These are phyloP conservation scores for Meira miltonrushii DNA, from an alignment of 1,284 basidiomycete genomes.

Conservation along the genomic window DNA sequence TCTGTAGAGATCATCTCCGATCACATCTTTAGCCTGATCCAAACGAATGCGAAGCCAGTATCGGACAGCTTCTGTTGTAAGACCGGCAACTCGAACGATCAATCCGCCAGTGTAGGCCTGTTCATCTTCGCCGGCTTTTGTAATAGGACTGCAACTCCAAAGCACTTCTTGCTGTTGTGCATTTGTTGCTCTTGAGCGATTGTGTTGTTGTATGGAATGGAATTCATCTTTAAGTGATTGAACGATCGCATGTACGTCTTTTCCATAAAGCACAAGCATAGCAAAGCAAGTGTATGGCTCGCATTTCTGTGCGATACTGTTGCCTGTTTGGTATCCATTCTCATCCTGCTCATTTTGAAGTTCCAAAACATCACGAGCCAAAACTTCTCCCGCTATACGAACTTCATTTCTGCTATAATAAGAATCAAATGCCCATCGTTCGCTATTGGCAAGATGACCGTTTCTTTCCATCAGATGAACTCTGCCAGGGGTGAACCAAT, in stretches of 20 bases:
- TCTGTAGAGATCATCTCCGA: conserved; percentile 37
- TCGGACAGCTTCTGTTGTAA: conserved; percentile 67
- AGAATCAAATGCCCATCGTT: conserved; percentile 80
- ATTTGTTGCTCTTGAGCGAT: conserved; percentile 4
- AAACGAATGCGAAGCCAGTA: conserved; percentile 64
- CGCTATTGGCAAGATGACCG: conserved; percentile 54
- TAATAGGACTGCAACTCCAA: neutral
- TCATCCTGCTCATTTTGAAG: conserved; percentile 59
- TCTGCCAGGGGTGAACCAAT: conserved; percentile 50
- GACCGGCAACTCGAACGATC: conserved; percentile 68
- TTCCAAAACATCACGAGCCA: conserved; percentile 71
- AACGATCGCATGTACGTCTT: conserved; percentile 58
- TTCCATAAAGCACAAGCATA: conserved; percentile 69
- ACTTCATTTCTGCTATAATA: conserved; percentile 85
- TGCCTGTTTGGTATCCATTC: neutral
- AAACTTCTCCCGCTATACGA: conserved; percentile 61
- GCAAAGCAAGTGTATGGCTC: conserved; percentile 79
- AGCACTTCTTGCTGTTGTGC: conserved; percentile 25
- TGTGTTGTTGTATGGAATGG: conserved; percentile 59
- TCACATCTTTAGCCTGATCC: conserved; percentile 55
- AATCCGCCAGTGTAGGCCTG: conserved; percentile 52
- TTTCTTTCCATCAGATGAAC: conserved; percentile 12
- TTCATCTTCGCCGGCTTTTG: conserved; percentile 2
- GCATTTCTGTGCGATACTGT: conserved; percentile 61
- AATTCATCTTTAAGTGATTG: conserved; percentile 59